A percentile compares a stretch with the other conserved stretches of the same genome.
Conservation (phyloP, 2,329 filamentous ascomycete species). For the Sporothrix brasiliensis region DNA sequence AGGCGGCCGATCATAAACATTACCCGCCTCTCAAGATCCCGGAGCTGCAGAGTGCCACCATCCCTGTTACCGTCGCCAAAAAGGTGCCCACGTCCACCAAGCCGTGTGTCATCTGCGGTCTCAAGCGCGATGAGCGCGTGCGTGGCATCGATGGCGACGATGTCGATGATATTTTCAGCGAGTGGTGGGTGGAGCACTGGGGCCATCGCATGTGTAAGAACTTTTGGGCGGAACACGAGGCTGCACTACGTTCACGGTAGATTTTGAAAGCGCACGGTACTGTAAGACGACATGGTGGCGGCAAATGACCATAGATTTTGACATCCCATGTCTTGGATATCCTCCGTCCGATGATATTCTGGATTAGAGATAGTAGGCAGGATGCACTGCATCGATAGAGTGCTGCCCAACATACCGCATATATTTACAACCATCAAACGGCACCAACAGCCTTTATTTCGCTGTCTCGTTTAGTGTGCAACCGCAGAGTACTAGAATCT, state of each 20-base stretch:
- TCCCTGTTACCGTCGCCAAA: slow-evolving; percentile 69
- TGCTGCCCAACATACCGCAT: background rate
- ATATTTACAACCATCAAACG: slow-evolving; percentile 1
- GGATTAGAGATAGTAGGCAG: background rate
- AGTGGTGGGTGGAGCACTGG: slow-evolving; percentile 96
- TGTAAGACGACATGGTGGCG: background rate
- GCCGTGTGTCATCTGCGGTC: slow-evolving; percentile 80
- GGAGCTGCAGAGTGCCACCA: slow-evolving; percentile 66
- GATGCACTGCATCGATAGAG: background rate
- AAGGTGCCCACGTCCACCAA: slow-evolving; percentile 74
- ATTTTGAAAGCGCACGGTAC: background rate
- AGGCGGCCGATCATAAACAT: slow-evolving; percentile 29
- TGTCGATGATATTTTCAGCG: slow-evolving; percentile 88
- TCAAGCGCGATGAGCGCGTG: slow-evolving; percentile 85
- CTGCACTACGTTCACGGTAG: slow-evolving; percentile 56
- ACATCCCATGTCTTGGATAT: slow-evolving; percentile 5
- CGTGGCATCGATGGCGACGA: slow-evolving; percentile 68
- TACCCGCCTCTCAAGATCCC: slow-evolving; percentile 59
- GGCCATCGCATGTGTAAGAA: slow-evolving; percentile 76
- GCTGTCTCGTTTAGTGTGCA: slow-evolving; percentile 2
- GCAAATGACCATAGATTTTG: background rate
- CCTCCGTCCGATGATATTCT: background rate
- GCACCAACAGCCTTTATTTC: background rate
- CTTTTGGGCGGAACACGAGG: slow-evolving; percentile 82
- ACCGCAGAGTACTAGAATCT: slow-evolving; percentile 4